Conservation (phyloP, 2,329 filamentous ascomycete species). For the Ophiosphaerella korrae region DNA sequence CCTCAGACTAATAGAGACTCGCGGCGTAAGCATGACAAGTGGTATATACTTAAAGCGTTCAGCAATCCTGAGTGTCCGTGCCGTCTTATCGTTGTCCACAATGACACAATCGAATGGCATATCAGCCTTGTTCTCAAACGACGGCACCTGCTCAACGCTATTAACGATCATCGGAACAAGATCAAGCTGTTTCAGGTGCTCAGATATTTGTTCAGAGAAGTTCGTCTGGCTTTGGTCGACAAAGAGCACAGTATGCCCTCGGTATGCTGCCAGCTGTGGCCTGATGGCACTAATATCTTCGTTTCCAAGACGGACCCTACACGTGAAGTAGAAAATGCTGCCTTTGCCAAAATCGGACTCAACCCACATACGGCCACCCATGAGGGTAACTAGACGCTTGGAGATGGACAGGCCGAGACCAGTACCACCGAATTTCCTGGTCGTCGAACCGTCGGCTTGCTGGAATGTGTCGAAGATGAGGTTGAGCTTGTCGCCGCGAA, state of each 20-base stretch:
- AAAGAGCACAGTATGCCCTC: slow-evolving; percentile 88
- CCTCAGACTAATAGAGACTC: slow-evolving; percentile 90
- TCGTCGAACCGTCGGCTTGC: slow-evolving; percentile 96
- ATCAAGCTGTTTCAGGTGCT: slow-evolving; percentile 78
- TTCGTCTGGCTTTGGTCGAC: slow-evolving; percentile 88
- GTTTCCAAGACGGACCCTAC: slow-evolving; percentile 81
- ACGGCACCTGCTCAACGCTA: slow-evolving; percentile 69
- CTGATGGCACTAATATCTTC: slow-evolving; percentile 78
- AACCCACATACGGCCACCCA: slow-evolving; percentile 97
- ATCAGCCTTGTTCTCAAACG: slow-evolving; percentile 52
- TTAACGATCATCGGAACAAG: slow-evolving; percentile 84
- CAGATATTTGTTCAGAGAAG: slow-evolving; percentile 74
- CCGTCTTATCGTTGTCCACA: slow-evolving; percentile 90
- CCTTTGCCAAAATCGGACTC: slow-evolving; percentile 89
- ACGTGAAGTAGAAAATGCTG: slow-evolving; percentile 96
- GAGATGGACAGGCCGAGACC: slow-evolving; percentile 94
- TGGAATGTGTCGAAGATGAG: slow-evolving; percentile 99
- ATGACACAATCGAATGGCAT: slow-evolving; percentile 92
- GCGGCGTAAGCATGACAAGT: slow-evolving; percentile 86
- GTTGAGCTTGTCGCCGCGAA: slow-evolving; percentile 91
- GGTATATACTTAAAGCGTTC: slow-evolving; percentile 98
- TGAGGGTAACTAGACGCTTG: slow-evolving; percentile 90
- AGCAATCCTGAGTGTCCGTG: slow-evolving; percentile 79
- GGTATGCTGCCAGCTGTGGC: slow-evolving; percentile 87
- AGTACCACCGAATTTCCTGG: slow-evolving; percentile 92